These are phyloP conservation scores for Carex kokanica DNA, from an alignment of 176 grass and related monocot genomes.

Conservation along the genomic window DNA sequence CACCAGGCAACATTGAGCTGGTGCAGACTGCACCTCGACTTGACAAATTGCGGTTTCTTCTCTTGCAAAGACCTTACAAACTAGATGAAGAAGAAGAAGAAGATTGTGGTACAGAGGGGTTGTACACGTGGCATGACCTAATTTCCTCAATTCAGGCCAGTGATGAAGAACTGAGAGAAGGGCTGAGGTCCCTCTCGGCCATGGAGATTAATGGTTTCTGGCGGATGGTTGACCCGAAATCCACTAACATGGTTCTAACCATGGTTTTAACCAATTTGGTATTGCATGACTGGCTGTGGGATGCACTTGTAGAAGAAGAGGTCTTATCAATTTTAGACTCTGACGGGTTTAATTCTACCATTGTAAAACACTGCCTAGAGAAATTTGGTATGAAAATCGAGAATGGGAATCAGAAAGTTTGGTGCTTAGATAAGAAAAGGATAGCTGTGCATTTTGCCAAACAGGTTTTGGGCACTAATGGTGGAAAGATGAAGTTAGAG, in stretches of 20 bases:
- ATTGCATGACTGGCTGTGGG: conserved; percentile 78
- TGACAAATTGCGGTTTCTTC: conserved; percentile 64
- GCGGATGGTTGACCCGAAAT: conserved; percentile 57
- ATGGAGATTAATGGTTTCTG: conserved; percentile 80
- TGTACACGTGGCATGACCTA: conserved; percentile 74
- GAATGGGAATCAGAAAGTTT: conserved; percentile 30
- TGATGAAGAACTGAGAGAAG: conserved; percentile 63
- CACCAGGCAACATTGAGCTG: conserved; percentile 70
- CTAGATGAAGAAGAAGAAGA: conserved; percentile 67
- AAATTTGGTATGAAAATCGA: conserved; percentile 60
- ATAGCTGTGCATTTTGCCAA: conserved; percentile 69
- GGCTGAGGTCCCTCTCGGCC: conserved; percentile 53
- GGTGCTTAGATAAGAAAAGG: conserved; percentile 60
- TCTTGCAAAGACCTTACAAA: conserved; percentile 58
- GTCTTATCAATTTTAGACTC: conserved; percentile 60
- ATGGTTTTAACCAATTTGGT: conserved; percentile 79
- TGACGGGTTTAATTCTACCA: conserved; percentile 54
- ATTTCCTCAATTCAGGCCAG: conserved; percentile 78
- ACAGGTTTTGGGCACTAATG: conserved; percentile 33
- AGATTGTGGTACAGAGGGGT: conserved; percentile 20
- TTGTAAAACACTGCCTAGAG: conserved; percentile 58
- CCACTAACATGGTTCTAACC: conserved; percentile 55
- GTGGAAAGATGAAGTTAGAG: conserved; percentile 72
- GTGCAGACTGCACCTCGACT: conserved; percentile 58
- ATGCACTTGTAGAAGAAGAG: conserved; percentile 54